phyloP scores from a whole-genome alignment of 2,329 filamentous ascomycete genomes.

The Colletotrichum sublineola region DNA sequence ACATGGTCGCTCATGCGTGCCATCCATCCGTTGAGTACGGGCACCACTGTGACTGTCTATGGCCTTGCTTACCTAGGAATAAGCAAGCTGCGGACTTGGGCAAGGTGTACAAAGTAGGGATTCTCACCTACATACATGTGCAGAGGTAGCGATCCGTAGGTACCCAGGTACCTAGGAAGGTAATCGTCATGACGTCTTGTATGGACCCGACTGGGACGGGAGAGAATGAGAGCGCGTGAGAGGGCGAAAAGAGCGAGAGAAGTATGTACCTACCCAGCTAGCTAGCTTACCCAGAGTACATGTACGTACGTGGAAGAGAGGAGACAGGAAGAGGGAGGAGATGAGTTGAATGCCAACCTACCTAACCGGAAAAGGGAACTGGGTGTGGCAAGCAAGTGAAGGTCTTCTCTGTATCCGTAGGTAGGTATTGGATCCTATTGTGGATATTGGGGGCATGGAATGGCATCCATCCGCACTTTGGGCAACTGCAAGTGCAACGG shows the following conservation, averaged over 20 bases:
- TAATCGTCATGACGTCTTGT: not conserved
- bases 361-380: not conserved
- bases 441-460: not conserved
- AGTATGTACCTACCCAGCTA: too few relatives aligned
- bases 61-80: not conserved
- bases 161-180: too few relatives aligned
- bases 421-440: not conserved
- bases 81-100: slow-evolving; percentile 2
- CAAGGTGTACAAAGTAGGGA: not conserved
- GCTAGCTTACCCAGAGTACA: too few relatives aligned
- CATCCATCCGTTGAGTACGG: not conserved
- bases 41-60: not conserved
- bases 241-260: not conserved
- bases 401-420: too few relatives aligned
- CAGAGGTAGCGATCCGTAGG: not conserved
- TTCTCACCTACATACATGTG: not conserved
- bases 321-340: not conserved
- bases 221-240: not conserved
- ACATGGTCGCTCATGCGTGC: not conserved
- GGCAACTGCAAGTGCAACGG: not conserved
- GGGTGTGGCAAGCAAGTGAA: not conserved
- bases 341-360: not conserved
- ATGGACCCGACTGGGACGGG: not conserved
- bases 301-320: not conserved
- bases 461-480: too few relatives aligned